Evolutionary conservation across 108 stramenopile genomes (phyloP), one percentile per base, ranked within the genome.

Genomic region (Phaeodactylum tricornutum): DNA sequence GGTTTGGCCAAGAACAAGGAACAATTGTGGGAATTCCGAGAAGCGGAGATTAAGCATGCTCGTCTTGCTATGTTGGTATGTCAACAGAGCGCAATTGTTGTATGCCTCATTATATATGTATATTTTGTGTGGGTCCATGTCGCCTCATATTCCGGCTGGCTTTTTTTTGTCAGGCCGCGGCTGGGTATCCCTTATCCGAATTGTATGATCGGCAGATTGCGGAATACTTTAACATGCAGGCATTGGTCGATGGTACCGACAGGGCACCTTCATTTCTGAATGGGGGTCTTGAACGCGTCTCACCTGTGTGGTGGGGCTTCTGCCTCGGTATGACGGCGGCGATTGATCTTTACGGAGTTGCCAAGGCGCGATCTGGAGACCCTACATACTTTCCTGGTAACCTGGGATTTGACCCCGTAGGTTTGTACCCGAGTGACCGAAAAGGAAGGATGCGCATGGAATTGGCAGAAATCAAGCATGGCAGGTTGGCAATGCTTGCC

Each of bases 21-120:
- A 26, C 43, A 59, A 39, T 61, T 93, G 1, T 36, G 55, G 47
- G 45, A 73, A 17, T 76, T 77, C 25, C 65, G 92, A 8, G 85
- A 88, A 62, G 87, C 87, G 0, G 92, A 93, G 55, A 60, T 93
- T 23, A 93, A 93, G 49, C 92, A 93, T 62, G 69, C 81, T 20
- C 60, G 90, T 42, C 58, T 90, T 22, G 88, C 88, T 7, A 90
- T 90, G 88, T 50, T 90, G 55, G 69, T 70, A 51, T 48, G 69
- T 59, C n/a, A 19, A 20, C 7, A 26, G 20, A 12, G 29, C 46
- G 7, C 7, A 17, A 59, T 9, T 34, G n/a, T 21, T 25, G 22
- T 49, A 33, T 36, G 2, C 30, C 32, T 4, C 50, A 6, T 43
- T 2, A 23, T 2, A 39, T 2, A 53, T 15, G 2, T 8, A 3